Percentiles rank a stretch among this genome's conserved stretches.
These are phyloP conservation scores for Paraglomus brasilianum DNA, from an alignment of 192 early-diverging fungal species.

Conservation along the genomic window DNA sequence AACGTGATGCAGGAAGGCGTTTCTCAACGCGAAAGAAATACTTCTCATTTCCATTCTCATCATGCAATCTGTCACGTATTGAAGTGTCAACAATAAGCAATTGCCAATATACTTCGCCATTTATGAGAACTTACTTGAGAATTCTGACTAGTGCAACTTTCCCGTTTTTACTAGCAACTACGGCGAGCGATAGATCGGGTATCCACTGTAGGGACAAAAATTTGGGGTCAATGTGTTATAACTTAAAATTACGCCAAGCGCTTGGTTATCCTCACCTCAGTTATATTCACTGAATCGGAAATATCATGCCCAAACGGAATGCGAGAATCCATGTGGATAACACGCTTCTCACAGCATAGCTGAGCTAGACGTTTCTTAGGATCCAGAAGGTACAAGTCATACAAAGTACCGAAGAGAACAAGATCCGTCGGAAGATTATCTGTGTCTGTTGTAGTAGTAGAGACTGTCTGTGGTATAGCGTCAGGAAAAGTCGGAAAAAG, in stretches of 20 bases:
- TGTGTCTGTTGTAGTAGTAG: too few species aligned
- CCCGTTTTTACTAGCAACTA: constrained; percentile 30
- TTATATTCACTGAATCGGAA: constrained; percentile 27
- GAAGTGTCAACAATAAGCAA: not conserved
- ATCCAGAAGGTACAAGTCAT: constrained; percentile 25
- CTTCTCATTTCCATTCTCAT: not conserved
- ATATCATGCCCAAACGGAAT: too few species aligned
- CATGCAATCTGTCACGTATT: not conserved
- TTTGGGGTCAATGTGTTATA: not conserved
- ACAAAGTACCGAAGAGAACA: not conserved
- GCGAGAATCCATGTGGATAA: not conserved
- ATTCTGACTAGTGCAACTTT: constrained; percentile 16
- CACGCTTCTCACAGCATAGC: not conserved
- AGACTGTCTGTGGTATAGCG: too few species aligned
- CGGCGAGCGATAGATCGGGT: constrained; percentile 19
- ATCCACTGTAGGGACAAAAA: constrained; percentile 1
- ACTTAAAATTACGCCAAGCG: not conserved
- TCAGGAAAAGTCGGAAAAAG: too few species aligned
- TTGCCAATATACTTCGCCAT: not conserved
- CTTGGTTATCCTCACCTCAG: constrained; percentile 9
- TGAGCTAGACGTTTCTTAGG: not conserved
- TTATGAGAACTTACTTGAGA: not conserved
- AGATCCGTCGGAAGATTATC: not conserved
- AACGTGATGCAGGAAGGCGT: not conserved
- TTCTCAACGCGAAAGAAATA: constrained; percentile 10